Base-by-base conservation (phyloP, 352 stramenopile genomes). In the Globisporangium nagaii region DNA sequence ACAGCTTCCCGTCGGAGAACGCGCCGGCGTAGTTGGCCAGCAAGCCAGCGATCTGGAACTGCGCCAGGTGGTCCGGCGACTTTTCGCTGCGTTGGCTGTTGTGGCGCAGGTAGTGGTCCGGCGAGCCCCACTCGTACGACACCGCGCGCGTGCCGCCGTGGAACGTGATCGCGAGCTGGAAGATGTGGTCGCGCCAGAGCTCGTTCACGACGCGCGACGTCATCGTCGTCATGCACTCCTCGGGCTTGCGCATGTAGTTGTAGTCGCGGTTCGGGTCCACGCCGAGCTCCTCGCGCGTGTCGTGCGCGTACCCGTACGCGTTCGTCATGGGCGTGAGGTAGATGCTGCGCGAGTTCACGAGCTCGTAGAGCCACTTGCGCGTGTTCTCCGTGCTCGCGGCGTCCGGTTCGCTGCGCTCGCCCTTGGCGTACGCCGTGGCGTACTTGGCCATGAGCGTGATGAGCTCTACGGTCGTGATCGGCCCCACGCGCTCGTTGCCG, bases 261-360 rank as follows among this genome's bases (percentile, higher is more conserved):
- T 99, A 99, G 68, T 99, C 97, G 31, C 96, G 86, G 68, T 99
- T 99, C 25, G 97, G 96, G 70, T 99, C 97, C 22, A 99, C 67
- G 0, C 47, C 42, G 6, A 82, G 61, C 68, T 99, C 96, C 30
- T 82, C 71, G 28, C 95, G 79, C 40, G 60, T 48, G 60, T 96
- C 71, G 32, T 84, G 72, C 17, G 74, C 75, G 70, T 98, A 98
- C 17, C 96, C 96, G 42, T 96, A 82, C 10, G 94, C 87, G 58
- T 99, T 99, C 20, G 95, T 96, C 63, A 94, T 98, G 28, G 95
- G 95, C 53, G 88, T 90, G 56, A 93, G 59, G 43, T 87, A 67
- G 20, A 95, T 64, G 52, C 80, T 84, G 36, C 88, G 77, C 35
- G 88, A 92, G 58, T 96, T 90, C 13, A 98, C 79, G 0, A 98